Evolutionary conservation across 257 asterid species (phyloP), one percentile per base, ranked within the genome.

Genomic region (Nicotiana tomentosiformis): DNA sequence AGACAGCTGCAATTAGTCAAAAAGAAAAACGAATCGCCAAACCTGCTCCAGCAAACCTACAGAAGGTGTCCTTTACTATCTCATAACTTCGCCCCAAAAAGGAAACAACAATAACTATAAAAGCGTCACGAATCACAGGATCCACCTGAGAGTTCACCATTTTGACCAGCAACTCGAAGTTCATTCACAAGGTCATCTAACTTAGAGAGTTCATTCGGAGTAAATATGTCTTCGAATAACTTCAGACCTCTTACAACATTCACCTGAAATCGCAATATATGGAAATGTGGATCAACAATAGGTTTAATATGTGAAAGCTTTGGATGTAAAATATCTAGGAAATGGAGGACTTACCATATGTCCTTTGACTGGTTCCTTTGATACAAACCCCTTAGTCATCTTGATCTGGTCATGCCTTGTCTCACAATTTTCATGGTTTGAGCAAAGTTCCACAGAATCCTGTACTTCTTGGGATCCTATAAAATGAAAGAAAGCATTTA

Each of bases 81-180:
- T 90, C 97, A 93, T 83, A 88, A 94, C 95, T 87, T 89, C 93
- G 87, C 91, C 88, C 91, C 92, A 89, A 92, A 94, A 91, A 89
- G 90, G 91, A 90, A 92, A 91, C 93, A 89, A 92, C 89, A 86
- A 90, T 89, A 92, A 91, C 91, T 87, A 90, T 91, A 90, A 91
- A 92, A 92, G 93, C 95, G 90, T 92, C 94, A 91, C 92, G 93
- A 86, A 90, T 91, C 98, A 92, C 92, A 86, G 92, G 93, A 88
- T 85, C 95, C 97, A 93, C 99, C 99, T 94, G 98, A 93, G 93
- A 96, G 98, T 92, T 94, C 95, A 79, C 98, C 99, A 83, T 91
- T 94, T 89, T 88, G 94, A 85, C 99, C 99, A 89, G 99, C 95
- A 82, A 88, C 92, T 83, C 98, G 94, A 84, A 96, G 95, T 83